Evolutionary conservation across 2,329 filamentous ascomycete genomes (phyloP).

Genomic region (Penicillium sp.): DNA sequence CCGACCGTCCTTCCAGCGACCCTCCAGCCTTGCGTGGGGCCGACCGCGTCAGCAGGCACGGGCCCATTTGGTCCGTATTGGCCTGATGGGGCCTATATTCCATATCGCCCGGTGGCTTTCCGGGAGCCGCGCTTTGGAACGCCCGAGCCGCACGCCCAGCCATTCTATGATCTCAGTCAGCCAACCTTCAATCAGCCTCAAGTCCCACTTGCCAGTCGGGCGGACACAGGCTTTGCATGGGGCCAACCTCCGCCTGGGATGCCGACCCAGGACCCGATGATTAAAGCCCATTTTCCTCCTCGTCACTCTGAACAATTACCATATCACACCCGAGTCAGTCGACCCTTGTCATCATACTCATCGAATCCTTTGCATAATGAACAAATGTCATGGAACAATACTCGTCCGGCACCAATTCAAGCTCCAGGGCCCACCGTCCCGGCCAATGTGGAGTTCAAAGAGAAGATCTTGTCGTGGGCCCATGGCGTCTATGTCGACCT

Average conservation of each 20-base stretch:
- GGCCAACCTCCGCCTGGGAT: slow-evolving; percentile 28
- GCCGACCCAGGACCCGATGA: slow-evolving; percentile 27
- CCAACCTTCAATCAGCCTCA: slow-evolving; percentile 28
- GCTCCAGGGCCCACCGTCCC: slow-evolving; percentile 21
- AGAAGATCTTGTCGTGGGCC: slow-evolving; percentile 68
- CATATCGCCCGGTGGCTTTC: slow-evolving; percentile 60
- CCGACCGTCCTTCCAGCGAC: slow-evolving; percentile 61
- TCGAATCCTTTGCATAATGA: slow-evolving; percentile 21
- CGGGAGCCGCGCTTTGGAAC: slow-evolving; percentile 52
- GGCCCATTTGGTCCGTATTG: slow-evolving; percentile 63
- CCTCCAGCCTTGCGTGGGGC: slow-evolving; percentile 58
- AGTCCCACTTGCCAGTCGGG: slow-evolving; percentile 25
- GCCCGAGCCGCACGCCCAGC: slow-evolving; percentile 22
- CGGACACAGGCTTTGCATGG: slow-evolving; percentile 33
- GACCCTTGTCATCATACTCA: slow-evolving; percentile 22
- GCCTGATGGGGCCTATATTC: slow-evolving; percentile 62
- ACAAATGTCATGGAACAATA: slow-evolving; percentile 26
- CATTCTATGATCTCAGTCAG: slow-evolving; percentile 32
- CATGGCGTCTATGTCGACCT: slow-evolving; percentile 72
- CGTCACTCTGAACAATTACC: slow-evolving; percentile 38
- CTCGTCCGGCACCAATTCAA: slow-evolving; percentile 23
- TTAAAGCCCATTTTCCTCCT: slow-evolving; percentile 39
- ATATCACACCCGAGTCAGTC: slow-evolving; percentile 27
- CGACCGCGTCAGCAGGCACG: slow-evolving; percentile 58
- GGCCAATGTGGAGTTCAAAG: slow-evolving; percentile 60